Percentiles rank a stretch among this genome's conserved stretches.
phyloP scores from a whole-genome alignment of 257 asterid genomes.

The Thymus mandschuricus region DNA sequence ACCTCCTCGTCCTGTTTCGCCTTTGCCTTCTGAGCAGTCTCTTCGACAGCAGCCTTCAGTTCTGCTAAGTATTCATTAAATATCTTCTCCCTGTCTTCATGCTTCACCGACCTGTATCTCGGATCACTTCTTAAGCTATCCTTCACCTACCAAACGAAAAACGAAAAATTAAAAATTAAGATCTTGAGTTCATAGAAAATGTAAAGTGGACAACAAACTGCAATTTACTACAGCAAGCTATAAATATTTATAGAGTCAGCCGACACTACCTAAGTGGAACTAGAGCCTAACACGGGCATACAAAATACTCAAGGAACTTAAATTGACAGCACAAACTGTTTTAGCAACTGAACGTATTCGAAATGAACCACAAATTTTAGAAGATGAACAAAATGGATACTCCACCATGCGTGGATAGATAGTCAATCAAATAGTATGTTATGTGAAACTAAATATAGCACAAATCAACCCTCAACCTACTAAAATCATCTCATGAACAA shows the following conservation, averaged over 20 bases:
- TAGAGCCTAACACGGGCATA: neutral
- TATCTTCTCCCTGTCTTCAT: constrained; percentile 81
- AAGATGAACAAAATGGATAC: neutral
- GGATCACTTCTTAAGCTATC: constrained; percentile 81
- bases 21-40: constrained; percentile 54
- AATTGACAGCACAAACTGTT: neutral
- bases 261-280: no score
- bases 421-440: neutral
- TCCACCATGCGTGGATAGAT: neutral
- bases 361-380: neutral
- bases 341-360: neutral
- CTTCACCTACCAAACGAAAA: constrained; percentile 71
- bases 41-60: constrained; percentile 82
- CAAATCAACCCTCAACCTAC: neutral
- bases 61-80: constrained; percentile 76
- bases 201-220: constrained; percentile 18
- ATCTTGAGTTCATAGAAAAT: constrained; percentile 6
- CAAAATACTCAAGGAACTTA: neutral
- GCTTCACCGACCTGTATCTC: constrained; percentile 83
- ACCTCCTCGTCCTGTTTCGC: constrained; percentile 83
- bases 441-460: neutral
- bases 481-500: constrained; percentile 1
- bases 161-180: neutral
- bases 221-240: constrained; percentile 4
- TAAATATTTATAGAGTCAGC: neutral